Evolutionary conservation across 177 flowering plant genomes (phyloP).

Genomic region (Vitis hybrid): DNA sequence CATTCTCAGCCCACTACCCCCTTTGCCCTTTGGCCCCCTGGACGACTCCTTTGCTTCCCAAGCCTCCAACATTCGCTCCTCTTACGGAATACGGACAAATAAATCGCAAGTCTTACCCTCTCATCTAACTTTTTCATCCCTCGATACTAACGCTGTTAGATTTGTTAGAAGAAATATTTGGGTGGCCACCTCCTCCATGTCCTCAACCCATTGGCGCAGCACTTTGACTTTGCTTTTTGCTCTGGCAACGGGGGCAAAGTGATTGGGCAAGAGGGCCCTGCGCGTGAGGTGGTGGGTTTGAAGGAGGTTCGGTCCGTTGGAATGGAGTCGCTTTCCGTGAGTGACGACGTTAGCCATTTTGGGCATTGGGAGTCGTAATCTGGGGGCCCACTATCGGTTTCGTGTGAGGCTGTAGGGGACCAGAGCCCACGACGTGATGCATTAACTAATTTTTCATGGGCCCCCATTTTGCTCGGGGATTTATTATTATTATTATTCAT

Average conservation of each 20-base stretch:
- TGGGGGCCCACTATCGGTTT: neutral
- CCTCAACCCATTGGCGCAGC: no score
- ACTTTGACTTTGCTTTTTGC: no score
- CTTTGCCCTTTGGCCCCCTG: neutral
- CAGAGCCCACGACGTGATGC: slow-evolving; percentile 20
- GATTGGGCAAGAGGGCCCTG: no score
- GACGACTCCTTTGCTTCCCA: slow-evolving; percentile 42
- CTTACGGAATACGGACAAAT: slow-evolving; percentile 37
- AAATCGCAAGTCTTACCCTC: slow-evolving; percentile 6
- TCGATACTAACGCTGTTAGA: no score
- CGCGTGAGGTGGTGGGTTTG: no score
- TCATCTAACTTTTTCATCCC: neutral
- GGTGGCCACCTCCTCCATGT: no score
- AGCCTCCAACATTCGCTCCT: slow-evolving; percentile 71
- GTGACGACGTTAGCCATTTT: slow-evolving; percentile 9
- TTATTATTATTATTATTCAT: no score
- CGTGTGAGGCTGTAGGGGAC: neutral
- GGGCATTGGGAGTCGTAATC: slow-evolving; percentile 5
- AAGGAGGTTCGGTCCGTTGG: no score
- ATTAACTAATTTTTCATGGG: slow-evolving; percentile 11
- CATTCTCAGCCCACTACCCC: slow-evolving; percentile 28
- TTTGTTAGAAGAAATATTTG: no score
- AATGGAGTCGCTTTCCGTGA: no score
- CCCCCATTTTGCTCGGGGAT: no score
- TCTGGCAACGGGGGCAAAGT: no score